Evolutionary conservation across 225 moss, liverwort and hornwort genomes (phyloP), one percentile per base, ranked within the genome.

Genomic region (Takakia lepidozioides): DNA sequence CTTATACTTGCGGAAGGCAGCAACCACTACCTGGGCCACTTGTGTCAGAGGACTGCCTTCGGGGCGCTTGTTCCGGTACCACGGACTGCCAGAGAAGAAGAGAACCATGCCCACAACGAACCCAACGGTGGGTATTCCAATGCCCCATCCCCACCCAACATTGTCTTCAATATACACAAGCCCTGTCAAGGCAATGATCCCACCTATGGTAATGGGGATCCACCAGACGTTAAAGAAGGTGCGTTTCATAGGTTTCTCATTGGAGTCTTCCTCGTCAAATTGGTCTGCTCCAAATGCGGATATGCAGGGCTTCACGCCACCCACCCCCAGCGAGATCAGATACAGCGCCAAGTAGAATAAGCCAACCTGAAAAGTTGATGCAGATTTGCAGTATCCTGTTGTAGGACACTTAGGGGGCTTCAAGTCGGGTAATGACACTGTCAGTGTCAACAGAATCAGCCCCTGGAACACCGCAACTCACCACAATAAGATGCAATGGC

Each of bases 241-340:
- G 23, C 63, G 52, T 27, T 76, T 63, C 68, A 77, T 71, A 5
- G 59, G 51, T 2, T 76, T 71, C 69, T 87, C 87, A 9, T 19
- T 46, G 0, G 38, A n/a, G n/a, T 63, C 66, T 2, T 56, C 62
- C 22, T 78, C 81, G 20, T 88, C 84, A 18, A 88, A 88, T 37
- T 88, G 88, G 35, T 88, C 88, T 9, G 59, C 65, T 46, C 88
- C 88, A 44, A 88, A 52, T 0, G 84, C 51, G 38, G 67, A 61
- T 37, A 64, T 25, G 30, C 69, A 81, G 3, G 88, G 75, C 64
- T 65, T 73, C 36, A 71, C 24, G 38, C 76, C 64, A 16, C 67
- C 81, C 23, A 56, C 57, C 19, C 88, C 88, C 2, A 84, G 21
- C 42, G 84, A 81, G 15, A 73, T 67, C 3, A 70, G 37, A 51